phyloP scores from a whole-genome alignment of 352 stramenopile genomes.

The Phytophthora pluvialis region DNA sequence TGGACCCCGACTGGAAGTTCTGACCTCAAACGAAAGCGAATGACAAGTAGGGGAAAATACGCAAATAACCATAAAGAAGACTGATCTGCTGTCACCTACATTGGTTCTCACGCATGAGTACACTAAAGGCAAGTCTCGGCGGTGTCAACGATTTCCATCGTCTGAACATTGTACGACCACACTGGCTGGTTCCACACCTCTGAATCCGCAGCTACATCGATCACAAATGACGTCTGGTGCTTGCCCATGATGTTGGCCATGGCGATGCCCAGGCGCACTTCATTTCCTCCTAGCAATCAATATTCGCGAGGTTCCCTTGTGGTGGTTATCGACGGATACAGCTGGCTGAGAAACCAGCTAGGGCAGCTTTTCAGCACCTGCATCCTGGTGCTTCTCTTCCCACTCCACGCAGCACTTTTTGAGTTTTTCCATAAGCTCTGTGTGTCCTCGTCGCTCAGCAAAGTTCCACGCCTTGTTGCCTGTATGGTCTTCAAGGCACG shows the following conservation, averaged over 20 bases:
- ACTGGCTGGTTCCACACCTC: constrained; percentile 73
- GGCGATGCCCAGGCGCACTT: constrained; percentile 25
- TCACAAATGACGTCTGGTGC: constrained; percentile 48
- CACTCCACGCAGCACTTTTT: constrained; percentile 75
- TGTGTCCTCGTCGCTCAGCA: constrained; percentile 70
- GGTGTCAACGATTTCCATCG: constrained; percentile 34
- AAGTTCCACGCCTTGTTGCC: constrained; percentile 74
- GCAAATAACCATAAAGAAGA: constrained; percentile 33
- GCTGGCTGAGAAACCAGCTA: constrained; percentile 11
- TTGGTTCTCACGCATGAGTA: not conserved
- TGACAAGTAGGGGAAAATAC: constrained; percentile 4
- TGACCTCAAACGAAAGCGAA: constrained; percentile 35
- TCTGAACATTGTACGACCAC: constrained; percentile 43
- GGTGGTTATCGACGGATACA: not conserved
- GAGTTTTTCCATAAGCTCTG: constrained; percentile 68
- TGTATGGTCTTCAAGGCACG: constrained; percentile 56
- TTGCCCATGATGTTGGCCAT: constrained; percentile 57
- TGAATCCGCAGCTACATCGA: constrained; percentile 42
- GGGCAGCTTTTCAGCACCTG: constrained; percentile 17
- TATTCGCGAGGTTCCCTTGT: constrained; percentile 1
- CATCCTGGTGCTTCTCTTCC: constrained; percentile 42
- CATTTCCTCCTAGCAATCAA: constrained; percentile 12
- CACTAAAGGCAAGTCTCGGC: constrained; percentile 9
- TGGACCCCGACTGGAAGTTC: constrained; percentile 97
- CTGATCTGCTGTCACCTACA: constrained; percentile 9